Evolutionary conservation across 768 basidiomycete species (phyloP).

Genomic region (Austroboletus festivus): DNA sequence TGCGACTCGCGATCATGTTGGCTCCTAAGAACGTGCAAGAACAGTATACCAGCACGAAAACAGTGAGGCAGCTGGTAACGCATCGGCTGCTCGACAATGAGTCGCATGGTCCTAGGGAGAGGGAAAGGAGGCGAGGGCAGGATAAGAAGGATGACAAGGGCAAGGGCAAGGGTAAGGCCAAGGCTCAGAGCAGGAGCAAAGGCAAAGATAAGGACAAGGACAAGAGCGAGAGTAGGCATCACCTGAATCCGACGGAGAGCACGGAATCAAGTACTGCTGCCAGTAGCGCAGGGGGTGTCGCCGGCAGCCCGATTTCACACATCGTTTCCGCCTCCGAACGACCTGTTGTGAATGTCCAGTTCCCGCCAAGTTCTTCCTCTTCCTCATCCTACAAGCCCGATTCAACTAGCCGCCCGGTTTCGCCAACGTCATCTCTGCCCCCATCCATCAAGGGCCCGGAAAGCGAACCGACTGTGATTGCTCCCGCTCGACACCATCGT

Average conservation of each 20-base stretch:
- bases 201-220: slow-evolving; percentile 30
- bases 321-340: slow-evolving; percentile 7
- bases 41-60: slow-evolving; percentile 72
- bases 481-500: slow-evolving; percentile 10
- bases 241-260: slow-evolving; percentile 30
- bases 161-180: slow-evolving; percentile 20
- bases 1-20: slow-evolving; percentile 50
- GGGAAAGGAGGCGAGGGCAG: slow-evolving; percentile 5
- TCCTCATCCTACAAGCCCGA: slow-evolving; percentile 8
- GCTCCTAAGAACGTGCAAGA: slow-evolving; percentile 76
- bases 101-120: slow-evolving; percentile 21
- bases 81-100: slow-evolving; percentile 62
- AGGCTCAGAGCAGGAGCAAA: slow-evolving; percentile 31
- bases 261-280: slow-evolving; percentile 30
- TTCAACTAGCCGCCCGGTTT: slow-evolving; percentile 19
- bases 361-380: slow-evolving; percentile 19
- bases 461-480: slow-evolving; percentile 9
- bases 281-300: slow-evolving; percentile 30
- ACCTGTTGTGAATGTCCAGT: slow-evolving; percentile 10
- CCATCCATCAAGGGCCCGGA: slow-evolving; percentile 6
- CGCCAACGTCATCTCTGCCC: slow-evolving; percentile 14
- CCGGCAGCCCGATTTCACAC: slow-evolving; percentile 5
- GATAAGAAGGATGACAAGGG: slow-evolving; percentile 17
- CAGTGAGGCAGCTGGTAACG: slow-evolving; percentile 63
- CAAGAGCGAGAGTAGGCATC: slow-evolving; percentile 29